phyloP scores from a whole-genome alignment of 192 early-diverging fungal genomes.

The Linnemannia schmuckeri region DNA sequence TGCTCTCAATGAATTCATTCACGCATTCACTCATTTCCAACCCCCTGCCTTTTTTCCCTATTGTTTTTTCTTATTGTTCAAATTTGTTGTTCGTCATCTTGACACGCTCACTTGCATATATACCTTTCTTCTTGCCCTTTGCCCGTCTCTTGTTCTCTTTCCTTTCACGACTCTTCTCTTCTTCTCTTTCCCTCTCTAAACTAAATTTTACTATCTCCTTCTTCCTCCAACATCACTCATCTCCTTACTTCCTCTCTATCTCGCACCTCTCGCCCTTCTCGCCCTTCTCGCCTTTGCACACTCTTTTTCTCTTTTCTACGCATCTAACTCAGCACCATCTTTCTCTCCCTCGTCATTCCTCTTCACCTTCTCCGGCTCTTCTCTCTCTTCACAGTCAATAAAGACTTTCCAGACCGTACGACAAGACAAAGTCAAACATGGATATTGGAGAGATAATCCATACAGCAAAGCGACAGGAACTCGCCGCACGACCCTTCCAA shows the following conservation, averaged over 20 bases:
- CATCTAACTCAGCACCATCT: no score
- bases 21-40: background rate
- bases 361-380: no score
- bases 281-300: background rate
- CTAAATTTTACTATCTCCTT: background rate
- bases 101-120: background rate
- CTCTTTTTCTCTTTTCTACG: no score
- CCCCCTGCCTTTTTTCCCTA: background rate
- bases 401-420: no score
- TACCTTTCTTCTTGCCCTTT: background rate
- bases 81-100: background rate
- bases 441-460: conserved; percentile 70
- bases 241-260: background rate
- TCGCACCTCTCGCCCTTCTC: background rate
- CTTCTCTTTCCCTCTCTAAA: background rate
- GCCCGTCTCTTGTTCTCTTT: background rate
- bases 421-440: conserved; percentile 42
- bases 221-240: background rate
- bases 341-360: no score
- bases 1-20: background rate
- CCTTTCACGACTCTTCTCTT: background rate
- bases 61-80: background rate
- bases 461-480: conserved; percentile 50
- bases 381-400: no score
- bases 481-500: conserved; percentile 60